Evolutionary conservation across 495 filamentous ascomycete genomes (phyloP).

Genomic region (Penicillium goetzii): DNA sequence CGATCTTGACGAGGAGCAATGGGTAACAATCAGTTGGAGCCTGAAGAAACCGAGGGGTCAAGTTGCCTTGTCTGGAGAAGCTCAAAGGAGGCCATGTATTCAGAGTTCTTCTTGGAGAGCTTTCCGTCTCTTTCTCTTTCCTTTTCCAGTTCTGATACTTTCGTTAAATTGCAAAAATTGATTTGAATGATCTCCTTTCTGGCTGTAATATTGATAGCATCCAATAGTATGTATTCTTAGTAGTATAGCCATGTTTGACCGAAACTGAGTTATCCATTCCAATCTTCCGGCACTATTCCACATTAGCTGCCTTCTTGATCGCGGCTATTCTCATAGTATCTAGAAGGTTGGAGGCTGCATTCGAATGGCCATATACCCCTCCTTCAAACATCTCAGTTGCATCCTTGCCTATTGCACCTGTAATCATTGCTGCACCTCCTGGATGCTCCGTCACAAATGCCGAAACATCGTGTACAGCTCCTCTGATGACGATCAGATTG

Average conservation of each 20-base stretch:
- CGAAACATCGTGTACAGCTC: constrained; percentile 89
- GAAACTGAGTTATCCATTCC: background rate
- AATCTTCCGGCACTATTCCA: background rate
- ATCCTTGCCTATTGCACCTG: constrained; percentile 86
- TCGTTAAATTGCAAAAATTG: too few relatives aligned
- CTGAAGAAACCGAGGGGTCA: too few relatives aligned
- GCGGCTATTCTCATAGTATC: constrained; percentile 95
- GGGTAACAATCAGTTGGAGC: too few relatives aligned
- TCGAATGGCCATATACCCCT: constrained; percentile 91
- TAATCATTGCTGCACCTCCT: constrained; percentile 89
- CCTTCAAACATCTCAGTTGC: constrained; percentile 97
- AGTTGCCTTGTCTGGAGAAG: too few relatives aligned
- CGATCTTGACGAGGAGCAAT: too few relatives aligned
- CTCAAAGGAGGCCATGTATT: too few relatives aligned
- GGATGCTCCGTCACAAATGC: constrained; percentile 93
- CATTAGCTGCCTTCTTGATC: constrained; percentile 41
- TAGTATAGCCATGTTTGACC: background rate
- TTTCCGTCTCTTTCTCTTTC: too few relatives aligned
- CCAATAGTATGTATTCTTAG: background rate
- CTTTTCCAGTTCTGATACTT: too few relatives aligned
- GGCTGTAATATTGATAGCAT: too few relatives aligned
- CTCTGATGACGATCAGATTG: constrained; percentile 79
- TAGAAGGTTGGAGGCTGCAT: constrained; percentile 91
- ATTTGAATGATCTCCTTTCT: too few relatives aligned
- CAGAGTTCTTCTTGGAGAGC: too few relatives aligned